A percentile compares a stretch with the other conserved stretches of the same genome.
Evolutionary conservation across 768 basidiomycete species (phyloP).

Genomic region (Hortiboletus flavorubellus): DNA sequence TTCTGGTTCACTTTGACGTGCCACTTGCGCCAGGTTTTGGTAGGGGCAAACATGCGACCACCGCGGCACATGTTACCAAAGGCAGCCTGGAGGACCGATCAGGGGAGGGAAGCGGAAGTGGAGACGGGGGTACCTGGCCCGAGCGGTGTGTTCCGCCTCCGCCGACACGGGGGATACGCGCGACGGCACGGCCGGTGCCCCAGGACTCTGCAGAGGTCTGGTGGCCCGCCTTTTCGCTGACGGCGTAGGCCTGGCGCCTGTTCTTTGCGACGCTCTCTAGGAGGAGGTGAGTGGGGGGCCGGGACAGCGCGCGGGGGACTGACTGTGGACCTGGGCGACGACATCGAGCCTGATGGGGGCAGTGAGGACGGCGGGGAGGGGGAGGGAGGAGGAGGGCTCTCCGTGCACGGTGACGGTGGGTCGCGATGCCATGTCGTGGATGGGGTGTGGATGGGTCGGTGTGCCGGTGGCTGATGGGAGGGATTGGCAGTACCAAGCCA

Average conservation of each 20-base stretch:
- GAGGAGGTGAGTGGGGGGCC: neutral
- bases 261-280: constrained; percentile 97
- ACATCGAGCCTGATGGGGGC: constrained; percentile 99
- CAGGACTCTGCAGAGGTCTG: constrained; percentile 99
- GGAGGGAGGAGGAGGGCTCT: constrained; percentile 85
- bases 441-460: constrained; percentile 12
- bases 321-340: constrained; percentile 98
- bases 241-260: constrained; percentile 94
- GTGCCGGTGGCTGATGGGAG: no score
- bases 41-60: constrained; percentile 99
- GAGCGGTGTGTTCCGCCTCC: constrained; percentile 98
- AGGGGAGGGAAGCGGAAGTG: neutral
- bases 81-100: constrained; percentile 61
- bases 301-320: constrained; percentile 36
- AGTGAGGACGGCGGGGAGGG: constrained; percentile 93
- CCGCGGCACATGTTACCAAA: constrained; percentile 99
- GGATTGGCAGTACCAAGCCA: constrained; percentile 27
- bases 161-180: constrained; percentile 99
- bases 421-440: constrained; percentile 75
- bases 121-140: constrained; percentile 62
- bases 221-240: constrained; percentile 97
- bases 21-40: constrained; percentile 99
- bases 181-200: constrained; percentile 99
- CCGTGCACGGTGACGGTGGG: constrained; percentile 89
- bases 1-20: constrained; percentile 99